These are phyloP conservation scores for Stellera chamaejasme DNA, from an alignment of 345 rosid genomes.

Conservation along the genomic window DNA sequence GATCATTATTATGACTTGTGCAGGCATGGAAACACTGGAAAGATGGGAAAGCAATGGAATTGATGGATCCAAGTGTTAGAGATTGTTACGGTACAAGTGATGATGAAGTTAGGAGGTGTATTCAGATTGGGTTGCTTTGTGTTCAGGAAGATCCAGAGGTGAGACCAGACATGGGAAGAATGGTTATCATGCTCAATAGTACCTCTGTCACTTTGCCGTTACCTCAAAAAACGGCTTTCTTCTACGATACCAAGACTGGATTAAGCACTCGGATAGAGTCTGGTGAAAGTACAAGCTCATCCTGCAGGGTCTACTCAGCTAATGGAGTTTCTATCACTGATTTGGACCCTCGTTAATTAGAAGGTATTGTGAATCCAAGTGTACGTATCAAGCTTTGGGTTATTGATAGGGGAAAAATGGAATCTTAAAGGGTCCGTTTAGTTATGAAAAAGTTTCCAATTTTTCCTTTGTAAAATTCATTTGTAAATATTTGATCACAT, in stretches of 20 bases:
- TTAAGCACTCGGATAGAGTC: not conserved
- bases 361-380: too few species aligned
- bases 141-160: slow-evolving; percentile 8
- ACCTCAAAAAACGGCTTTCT: slow-evolving; percentile 7
- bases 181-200: slow-evolving; percentile 13
- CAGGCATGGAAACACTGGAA: slow-evolving; percentile 17
- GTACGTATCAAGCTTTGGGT: too few species aligned
- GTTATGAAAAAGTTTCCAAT: too few species aligned
- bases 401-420: too few species aligned
- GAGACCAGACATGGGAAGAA: slow-evolving; percentile 8
- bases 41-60: not conserved
- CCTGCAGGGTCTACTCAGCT: not conserved
- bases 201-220: slow-evolving; percentile 3
- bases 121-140: slow-evolving; percentile 11
- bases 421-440: too few species aligned
- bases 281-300: not conserved
- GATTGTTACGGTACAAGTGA: not conserved
- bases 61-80: slow-evolving; percentile 3
- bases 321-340: slow-evolving; percentile 4
- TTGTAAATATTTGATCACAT: too few species aligned
- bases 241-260: not conserved
- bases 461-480: too few species aligned
- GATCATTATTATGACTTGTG: not conserved
- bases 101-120: slow-evolving; percentile 7
- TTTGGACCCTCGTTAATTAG: not conserved